Evolutionary conservation across 306 rosid genomes (phyloP).

Genomic region (Cicer judaicum): DNA sequence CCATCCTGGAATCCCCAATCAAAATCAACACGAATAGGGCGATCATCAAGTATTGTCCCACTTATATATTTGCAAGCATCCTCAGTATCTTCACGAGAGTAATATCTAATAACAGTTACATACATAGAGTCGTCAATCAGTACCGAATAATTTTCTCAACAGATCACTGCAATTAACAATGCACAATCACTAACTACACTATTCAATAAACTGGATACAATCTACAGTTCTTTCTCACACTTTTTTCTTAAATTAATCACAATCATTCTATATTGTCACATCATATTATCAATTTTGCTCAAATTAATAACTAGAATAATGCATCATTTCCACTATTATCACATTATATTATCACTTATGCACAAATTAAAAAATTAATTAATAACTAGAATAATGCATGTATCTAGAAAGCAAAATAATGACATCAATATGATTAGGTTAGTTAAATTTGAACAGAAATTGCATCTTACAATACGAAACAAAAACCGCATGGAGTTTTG

Average conservation of each 20-base stretch:
- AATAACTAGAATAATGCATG: neutral
- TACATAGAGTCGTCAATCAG: slow-evolving; percentile 19
- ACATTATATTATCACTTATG: neutral
- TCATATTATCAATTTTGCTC: no score
- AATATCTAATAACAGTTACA: slow-evolving; percentile 60
- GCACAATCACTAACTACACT: slow-evolving; percentile 19
- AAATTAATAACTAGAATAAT: no score
- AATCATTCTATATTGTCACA: no score
- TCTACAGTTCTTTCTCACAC: neutral
- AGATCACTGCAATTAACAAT: slow-evolving; percentile 8
- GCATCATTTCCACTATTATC: no score
- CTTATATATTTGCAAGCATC: slow-evolving; percentile 96
- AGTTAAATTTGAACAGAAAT: neutral
- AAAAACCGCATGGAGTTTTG: slow-evolving; percentile 92
- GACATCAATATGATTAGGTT: neutral
- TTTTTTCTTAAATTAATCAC: neutral
- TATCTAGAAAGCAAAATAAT: neutral
- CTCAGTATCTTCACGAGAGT: slow-evolving; percentile 94
- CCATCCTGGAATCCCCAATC: slow-evolving; percentile 99
- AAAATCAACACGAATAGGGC: slow-evolving; percentile 99
- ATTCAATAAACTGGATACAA: neutral
- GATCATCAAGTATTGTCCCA: slow-evolving; percentile 97
- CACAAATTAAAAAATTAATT: neutral
- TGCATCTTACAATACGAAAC: slow-evolving; percentile 76
- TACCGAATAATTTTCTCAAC: neutral